Evolutionary conservation across 495 filamentous ascomycete genomes (phyloP), one percentile per base, ranked within the genome.

Genomic region (Podospora tetraspora): DNA sequence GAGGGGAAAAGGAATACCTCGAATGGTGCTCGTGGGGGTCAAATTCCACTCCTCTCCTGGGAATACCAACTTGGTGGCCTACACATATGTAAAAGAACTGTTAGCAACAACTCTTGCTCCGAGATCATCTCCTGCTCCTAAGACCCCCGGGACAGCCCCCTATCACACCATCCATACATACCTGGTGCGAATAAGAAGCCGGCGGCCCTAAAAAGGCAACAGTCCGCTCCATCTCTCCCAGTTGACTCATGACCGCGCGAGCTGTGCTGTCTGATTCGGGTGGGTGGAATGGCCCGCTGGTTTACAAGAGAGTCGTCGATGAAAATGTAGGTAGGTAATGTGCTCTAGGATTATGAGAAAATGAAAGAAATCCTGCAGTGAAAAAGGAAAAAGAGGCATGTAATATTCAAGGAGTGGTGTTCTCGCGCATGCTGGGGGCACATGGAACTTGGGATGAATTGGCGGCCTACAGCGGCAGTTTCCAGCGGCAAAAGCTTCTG

Each of bases 171-270:
- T n/a, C 12, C 9, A 2, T 81, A 93, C 92, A 86, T 84, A 96
- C 94, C 87, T 97, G 94, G 78, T 98, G 94, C 11, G 95, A 94
- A 78, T 96, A 97, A 11, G 93, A 94, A 5, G 91, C 86, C 21
- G 82, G 71, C 12, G 94, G 94, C 21, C 94, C 94, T n/a, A 98
- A 79, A 75, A 90, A 98, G 43, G 91, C 89, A 25, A 97, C 91
- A 11, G 67, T 68, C 29, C 64, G 69, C 52, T 63, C 58, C 34
- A 30, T 21, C 52, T 68, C 29, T 21, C 16, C 3, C 8, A 13
- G 61, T 34, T 66, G 29, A 21, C 61, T 52, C 22, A 58, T 62
- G 52, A 52, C 12, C 19, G 59, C 2, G 37, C 57, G 6, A 3
- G 67, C 30, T 3, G 63, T 37, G 61, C 67, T 71, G 13, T 52